Percentiles rank a stretch among this genome's conserved stretches.
Evolutionary conservation across 2,329 filamentous ascomycete genomes (phyloP).

Genomic region (Aureobasidium sp.): DNA sequence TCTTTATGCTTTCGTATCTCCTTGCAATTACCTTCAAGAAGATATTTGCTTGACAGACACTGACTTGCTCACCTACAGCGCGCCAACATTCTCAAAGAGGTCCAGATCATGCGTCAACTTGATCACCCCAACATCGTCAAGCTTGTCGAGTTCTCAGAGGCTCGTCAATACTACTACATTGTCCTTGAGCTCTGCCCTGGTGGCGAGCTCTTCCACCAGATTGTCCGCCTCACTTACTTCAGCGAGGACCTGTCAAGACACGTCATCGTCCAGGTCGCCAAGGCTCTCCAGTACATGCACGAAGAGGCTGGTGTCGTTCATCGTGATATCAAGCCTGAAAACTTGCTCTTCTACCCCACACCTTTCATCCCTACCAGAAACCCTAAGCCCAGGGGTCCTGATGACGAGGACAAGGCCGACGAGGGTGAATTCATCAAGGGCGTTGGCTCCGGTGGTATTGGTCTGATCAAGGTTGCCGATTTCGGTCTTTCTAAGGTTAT

Average conservation of each 20-base stretch:
- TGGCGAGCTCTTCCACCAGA: constrained; percentile 96
- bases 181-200: constrained; percentile 90
- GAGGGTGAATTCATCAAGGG: constrained; percentile 87
- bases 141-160: constrained; percentile 88
- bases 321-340: constrained; percentile 97
- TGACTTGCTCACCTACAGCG: constrained; percentile 52
- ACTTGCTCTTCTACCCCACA: constrained; percentile 84
- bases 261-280: constrained; percentile 91
- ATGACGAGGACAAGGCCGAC: constrained; percentile 94
- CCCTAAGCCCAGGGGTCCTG: constrained; percentile 71
- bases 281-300: constrained; percentile 86
- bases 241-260: constrained; percentile 92
- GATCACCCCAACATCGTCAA: constrained; percentile 96
- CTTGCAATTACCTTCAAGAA: constrained; percentile 17
- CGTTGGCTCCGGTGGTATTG: constrained; percentile 80
- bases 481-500: constrained; percentile 97
- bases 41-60: constrained; percentile 20
- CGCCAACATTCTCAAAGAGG: constrained; percentile 96
- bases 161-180: constrained; percentile 93
- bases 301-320: constrained; percentile 94
- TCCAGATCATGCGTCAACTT: constrained; percentile 95
- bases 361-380: constrained; percentile 71
- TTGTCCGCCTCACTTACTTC: constrained; percentile 95
- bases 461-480: constrained; percentile 92
- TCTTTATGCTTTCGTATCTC: constrained; percentile 14